Base-by-base conservation (phyloP, 805 yeast species). In the Sugiyamaella valdiviana region DNA sequence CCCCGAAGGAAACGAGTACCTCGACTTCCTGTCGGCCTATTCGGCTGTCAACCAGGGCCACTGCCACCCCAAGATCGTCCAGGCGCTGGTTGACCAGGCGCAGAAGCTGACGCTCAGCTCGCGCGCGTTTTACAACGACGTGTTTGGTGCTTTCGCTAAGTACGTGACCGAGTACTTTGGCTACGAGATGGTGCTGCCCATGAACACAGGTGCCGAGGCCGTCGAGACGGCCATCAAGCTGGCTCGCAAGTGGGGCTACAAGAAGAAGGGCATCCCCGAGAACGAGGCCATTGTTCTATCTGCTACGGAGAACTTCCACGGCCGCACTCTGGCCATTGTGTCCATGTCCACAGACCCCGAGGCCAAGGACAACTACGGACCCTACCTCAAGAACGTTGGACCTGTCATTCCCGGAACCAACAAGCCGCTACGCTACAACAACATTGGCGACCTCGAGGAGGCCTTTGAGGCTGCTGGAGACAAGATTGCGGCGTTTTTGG, bases 201-300 rank as follows among this genome's bases (percentile, higher is more conserved):
- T 90, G 97, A 91, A 91, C 74, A 91, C 98, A 12, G 98, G 98
- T 65, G 97, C 97, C 36, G 98, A 91, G 72, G 98, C 98, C 7
- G 98, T 91, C 38, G 98, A 91, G 72, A 87, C 96, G 37, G 96
- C 85, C 23, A 74, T 91, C 64, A 91, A 91, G 69, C 73, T 91
- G 51, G 97, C 97, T 45, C 83, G 98, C 77, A 83, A 91, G 73
- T 91, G 98, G 98, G 98, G 97, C 49, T 91, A 90, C 73, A 76
- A 76, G 60, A 80, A 79, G 66, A 91, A 91, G 72, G 84, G 84
- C 2, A 91, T 91, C 58, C 82, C 89, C 26, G 76, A 80, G 23
- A 79, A 78, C 61, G 86, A 91, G 68, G 96, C 96, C 45, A 82
- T 90, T 60, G 82, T 91, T 49, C 74, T 91, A 49, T 84, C 95